A percentile compares a stretch with the other conserved stretches of the same genome.
Evolutionary conservation across 768 basidiomycete species (phyloP).

Genomic region (Hericium coralloides): DNA sequence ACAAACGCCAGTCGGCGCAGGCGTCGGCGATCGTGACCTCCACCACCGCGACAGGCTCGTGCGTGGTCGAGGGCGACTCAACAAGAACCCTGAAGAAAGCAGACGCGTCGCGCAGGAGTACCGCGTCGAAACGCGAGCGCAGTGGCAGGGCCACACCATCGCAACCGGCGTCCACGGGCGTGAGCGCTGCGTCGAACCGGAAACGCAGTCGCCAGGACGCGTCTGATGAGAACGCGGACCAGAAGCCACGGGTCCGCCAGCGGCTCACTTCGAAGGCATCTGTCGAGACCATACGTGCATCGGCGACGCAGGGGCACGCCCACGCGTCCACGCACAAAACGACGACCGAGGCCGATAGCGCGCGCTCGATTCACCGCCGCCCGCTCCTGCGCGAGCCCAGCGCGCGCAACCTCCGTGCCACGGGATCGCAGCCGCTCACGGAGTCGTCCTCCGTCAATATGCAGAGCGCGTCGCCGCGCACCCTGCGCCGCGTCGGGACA

Average conservation of each 20-base stretch:
- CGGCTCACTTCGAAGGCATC: conserved; percentile 13
- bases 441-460: conserved; percentile 7
- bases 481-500: conserved; percentile 13
- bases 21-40: conserved; percentile 4
- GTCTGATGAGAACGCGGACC: conserved; percentile 9
- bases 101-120: neutral
- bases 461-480: conserved; percentile 4
- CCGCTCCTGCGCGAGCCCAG: neutral
- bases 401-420: neutral
- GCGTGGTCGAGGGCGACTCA: neutral
- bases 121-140: neutral
- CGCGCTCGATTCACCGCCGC: neutral
- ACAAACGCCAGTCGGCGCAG: conserved; percentile 1
- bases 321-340: neutral
- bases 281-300: conserved; percentile 12
- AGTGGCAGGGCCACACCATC: neutral
- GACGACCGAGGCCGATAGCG: neutral
- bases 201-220: conserved; percentile 14
- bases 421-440: conserved; percentile 8
- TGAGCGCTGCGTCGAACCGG: neutral
- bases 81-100: conserved; percentile 4
- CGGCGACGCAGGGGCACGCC: neutral
- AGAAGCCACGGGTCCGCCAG: conserved; percentile 12
- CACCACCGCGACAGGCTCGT: neutral
- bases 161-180: neutral